Percentiles rank a stretch among this genome's conserved stretches.
phyloP scores from a whole-genome alignment of 495 filamentous ascomycete genomes.

The Achaetomiella virescens region DNA sequence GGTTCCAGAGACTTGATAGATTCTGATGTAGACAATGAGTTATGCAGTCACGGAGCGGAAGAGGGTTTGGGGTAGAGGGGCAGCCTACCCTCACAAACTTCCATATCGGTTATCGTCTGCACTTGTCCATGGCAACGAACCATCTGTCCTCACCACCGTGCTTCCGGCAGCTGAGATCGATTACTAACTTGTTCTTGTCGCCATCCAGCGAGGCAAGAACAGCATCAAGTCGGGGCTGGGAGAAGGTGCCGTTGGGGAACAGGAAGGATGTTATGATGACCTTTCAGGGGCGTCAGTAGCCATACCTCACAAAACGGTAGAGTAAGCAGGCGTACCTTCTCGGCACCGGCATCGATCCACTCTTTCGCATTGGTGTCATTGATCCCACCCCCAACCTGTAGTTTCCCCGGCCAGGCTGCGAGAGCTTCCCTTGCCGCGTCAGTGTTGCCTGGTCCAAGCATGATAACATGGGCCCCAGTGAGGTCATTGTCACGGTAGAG shows the following conservation, averaged over 20 bases:
- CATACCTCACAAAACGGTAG: no score
- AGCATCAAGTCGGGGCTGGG: constrained; percentile 60
- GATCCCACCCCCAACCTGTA: constrained; percentile 92
- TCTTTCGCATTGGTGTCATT: constrained; percentile 71
- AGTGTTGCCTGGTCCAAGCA: constrained; percentile 84
- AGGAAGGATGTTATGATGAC: constrained; percentile 78
- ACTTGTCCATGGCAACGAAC: constrained; percentile 97
- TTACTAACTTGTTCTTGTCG: constrained; percentile 76
- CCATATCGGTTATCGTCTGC: constrained; percentile 95
- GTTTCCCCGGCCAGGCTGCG: constrained; percentile 61
- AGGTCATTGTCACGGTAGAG: constrained; percentile 71
- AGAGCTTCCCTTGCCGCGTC: constrained; percentile 73
- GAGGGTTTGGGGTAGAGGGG: neutral
- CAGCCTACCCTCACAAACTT: constrained; percentile 68
- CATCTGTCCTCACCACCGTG: constrained; percentile 62
- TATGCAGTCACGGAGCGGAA: neutral
- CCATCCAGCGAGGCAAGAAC: constrained; percentile 65
- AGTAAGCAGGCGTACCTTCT: constrained; percentile 60
- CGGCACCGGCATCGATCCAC: constrained; percentile 85
- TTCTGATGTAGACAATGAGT: constrained; percentile 40
- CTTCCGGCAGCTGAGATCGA: constrained; percentile 85
- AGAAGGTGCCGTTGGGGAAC: constrained; percentile 79
- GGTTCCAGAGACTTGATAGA: constrained; percentile 74
- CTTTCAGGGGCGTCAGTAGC: constrained; percentile 41
- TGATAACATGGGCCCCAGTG: constrained; percentile 85